Percentiles rank a stretch among this genome's conserved stretches.
These are phyloP conservation scores for Plasmodiophora brassicae DNA, from an alignment of 208 protist genomes.

Conservation along the genomic window DNA sequence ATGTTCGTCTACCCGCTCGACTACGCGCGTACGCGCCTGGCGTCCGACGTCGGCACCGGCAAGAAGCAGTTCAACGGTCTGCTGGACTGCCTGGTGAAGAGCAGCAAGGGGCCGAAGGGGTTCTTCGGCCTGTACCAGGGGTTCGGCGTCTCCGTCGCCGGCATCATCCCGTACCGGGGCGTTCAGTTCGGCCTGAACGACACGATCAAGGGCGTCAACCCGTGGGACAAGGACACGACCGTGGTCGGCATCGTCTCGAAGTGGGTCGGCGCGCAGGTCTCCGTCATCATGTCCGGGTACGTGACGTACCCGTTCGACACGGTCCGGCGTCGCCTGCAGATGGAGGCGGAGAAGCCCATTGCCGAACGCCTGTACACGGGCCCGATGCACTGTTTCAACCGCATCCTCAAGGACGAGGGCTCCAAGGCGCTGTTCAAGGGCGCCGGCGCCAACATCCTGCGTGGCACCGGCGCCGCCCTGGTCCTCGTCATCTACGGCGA, in stretches of 20 bases:
- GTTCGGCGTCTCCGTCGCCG: constrained; percentile 84
- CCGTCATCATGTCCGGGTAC: constrained; percentile 62
- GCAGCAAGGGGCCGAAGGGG: constrained; percentile 15
- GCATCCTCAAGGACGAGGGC: constrained; percentile 73
- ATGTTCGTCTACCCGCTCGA: constrained; percentile 93
- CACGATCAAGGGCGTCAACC: constrained; percentile 58
- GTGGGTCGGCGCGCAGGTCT: constrained; percentile 59
- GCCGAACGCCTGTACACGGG: constrained; percentile 62
- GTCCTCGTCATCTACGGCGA: constrained; percentile 73
- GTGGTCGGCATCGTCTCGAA: constrained; percentile 54
- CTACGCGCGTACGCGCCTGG: constrained; percentile 90
- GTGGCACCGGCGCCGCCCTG: constrained; percentile 64
- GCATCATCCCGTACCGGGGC: constrained; percentile 91
- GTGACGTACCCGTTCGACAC: constrained; percentile 93
- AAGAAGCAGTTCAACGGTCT: constrained; percentile 83
- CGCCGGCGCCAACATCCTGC: constrained; percentile 71
- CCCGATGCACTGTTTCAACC: constrained; percentile 58
- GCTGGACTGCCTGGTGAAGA: constrained; percentile 28
- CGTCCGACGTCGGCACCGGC: constrained; percentile 73
- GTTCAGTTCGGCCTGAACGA: constrained; percentile 93
- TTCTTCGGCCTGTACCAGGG: constrained; percentile 81
- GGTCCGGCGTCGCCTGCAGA: constrained; percentile 89
- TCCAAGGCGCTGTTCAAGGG: constrained; percentile 75
- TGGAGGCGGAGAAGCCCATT: constrained; percentile 65
- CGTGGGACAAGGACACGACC: constrained; percentile 48